A percentile compares a stretch with the other conserved stretches of the same genome.
Evolutionary conservation across 371 early-diverging fungal genomes (phyloP).

Genomic region (Mortierella sp.): DNA sequence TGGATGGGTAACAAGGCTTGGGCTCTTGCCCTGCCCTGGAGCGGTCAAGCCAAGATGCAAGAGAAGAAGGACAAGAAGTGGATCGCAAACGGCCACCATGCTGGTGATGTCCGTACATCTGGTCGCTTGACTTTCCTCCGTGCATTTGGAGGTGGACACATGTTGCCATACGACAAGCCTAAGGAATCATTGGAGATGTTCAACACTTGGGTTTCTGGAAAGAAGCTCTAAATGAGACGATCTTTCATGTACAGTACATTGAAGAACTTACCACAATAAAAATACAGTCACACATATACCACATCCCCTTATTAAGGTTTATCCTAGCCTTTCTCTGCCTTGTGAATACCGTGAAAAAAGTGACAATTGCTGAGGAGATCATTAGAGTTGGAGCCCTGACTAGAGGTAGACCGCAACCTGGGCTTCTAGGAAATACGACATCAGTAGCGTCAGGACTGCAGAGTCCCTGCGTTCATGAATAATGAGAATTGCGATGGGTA

Average conservation of each 20-base stretch:
- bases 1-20: constrained; percentile 97
- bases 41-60: constrained; percentile 75
- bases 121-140: constrained; percentile 86
- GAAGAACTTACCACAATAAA: too few species aligned
- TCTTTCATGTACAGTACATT: background rate
- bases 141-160: constrained; percentile 91
- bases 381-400: too few species aligned
- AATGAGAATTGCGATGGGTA: too few species aligned
- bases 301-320: too few species aligned
- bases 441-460: too few species aligned
- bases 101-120: constrained; percentile 80
- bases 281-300: constrained; percentile 9
- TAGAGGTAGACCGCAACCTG: too few species aligned
- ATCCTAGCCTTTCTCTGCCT: too few species aligned
- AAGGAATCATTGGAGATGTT: constrained; percentile 71
- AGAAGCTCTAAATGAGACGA: constrained; percentile 19
- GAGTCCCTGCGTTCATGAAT: too few species aligned
- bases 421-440: too few species aligned
- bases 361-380: too few species aligned
- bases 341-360: too few species aligned
- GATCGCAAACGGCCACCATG: constrained; percentile 63
- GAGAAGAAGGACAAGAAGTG: constrained; percentile 72
- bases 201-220: constrained; percentile 70
- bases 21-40: constrained; percentile 86
- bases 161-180: constrained; percentile 79